phyloP scores from a whole-genome alignment of 257 asterid genomes.

The Solanum stenotomum region DNA sequence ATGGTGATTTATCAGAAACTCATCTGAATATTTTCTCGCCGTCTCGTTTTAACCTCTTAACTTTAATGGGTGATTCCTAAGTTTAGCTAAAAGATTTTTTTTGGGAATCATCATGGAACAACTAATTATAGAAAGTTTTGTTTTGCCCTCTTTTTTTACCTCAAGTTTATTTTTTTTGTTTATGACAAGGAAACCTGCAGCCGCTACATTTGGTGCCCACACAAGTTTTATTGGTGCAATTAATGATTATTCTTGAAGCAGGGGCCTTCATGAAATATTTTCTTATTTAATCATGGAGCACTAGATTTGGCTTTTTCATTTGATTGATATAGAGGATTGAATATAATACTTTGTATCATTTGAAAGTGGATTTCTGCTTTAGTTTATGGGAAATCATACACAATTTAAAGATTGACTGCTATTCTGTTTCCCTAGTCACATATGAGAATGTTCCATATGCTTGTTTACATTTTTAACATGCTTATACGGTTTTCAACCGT shows the following conservation, averaged over 20 bases:
- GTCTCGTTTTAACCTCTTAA: not conserved
- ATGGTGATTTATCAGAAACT: not conserved
- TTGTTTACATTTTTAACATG: not conserved
- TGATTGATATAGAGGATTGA: not conserved
- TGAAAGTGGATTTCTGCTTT: not conserved
- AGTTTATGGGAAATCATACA: not conserved
- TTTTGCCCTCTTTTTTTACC: not conserved
- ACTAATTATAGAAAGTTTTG: not conserved
- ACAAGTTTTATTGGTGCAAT: not conserved
- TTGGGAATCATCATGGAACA: not conserved
- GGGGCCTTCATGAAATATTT: not conserved
- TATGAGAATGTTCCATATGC: not conserved
- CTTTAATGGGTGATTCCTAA: not conserved
- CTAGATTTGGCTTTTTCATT: not conserved
- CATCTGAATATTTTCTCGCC: not conserved
- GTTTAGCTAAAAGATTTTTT: not conserved
- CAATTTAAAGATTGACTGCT: not conserved
- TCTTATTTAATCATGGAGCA: not conserved
- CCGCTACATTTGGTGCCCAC: not conserved
- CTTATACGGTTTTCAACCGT: not conserved
- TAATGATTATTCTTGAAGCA: not conserved
- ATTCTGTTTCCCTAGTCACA: not conserved
- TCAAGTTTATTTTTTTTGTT: no score
- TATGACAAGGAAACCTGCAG: not conserved
- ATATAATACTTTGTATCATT: not conserved